Percentiles rank a stretch among this genome's conserved stretches.
These are phyloP conservation scores for Trypanosoma mega DNA, from an alignment of 208 protist species.

Conservation along the genomic window DNA sequence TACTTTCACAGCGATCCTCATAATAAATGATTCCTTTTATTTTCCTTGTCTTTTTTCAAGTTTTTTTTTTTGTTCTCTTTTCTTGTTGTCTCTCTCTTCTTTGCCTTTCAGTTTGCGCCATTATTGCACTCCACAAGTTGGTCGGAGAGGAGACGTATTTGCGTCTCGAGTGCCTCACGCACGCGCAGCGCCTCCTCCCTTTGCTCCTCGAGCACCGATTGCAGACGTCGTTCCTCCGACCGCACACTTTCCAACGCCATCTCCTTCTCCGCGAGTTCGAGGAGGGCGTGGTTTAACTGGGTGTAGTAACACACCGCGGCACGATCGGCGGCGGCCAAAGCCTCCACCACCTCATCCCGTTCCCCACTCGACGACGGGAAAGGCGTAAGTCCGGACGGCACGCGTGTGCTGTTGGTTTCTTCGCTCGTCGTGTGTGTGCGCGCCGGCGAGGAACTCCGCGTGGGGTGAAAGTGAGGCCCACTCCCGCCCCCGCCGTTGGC, in stretches of 20 bases:
- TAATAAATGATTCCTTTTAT: too few relatives aligned
- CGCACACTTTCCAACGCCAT: constrained; percentile 36
- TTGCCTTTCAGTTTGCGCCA: background rate
- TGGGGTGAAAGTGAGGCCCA: background rate
- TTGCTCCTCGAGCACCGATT: constrained; percentile 37
- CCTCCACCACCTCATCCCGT: constrained; percentile 52
- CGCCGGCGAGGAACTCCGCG: background rate
- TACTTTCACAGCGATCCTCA: too few relatives aligned
- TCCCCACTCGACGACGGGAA: too few relatives aligned
- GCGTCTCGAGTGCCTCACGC: constrained; percentile 52
- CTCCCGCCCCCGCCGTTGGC: background rate
- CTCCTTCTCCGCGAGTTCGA: constrained; percentile 63
- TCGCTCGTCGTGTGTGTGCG: background rate
- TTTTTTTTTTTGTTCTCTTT: background rate
- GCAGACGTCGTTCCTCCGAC: constrained; percentile 36
- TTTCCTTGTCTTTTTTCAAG: too few relatives aligned
- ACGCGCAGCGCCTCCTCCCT: constrained; percentile 45
- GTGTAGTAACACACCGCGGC: constrained; percentile 67
- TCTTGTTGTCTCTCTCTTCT: background rate
- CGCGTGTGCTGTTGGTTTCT: background rate
- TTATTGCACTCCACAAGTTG: constrained; percentile 33
- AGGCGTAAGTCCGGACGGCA: background rate
- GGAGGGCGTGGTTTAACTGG: constrained; percentile 54
- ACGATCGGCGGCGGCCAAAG: constrained; percentile 64
- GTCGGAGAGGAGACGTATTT: constrained; percentile 76